A percentile compares a stretch with the other conserved stretches of the same genome.
Evolutionary conservation across 139 green algal genomes (phyloP).

Genomic region (Dunaliella primolecta): DNA sequence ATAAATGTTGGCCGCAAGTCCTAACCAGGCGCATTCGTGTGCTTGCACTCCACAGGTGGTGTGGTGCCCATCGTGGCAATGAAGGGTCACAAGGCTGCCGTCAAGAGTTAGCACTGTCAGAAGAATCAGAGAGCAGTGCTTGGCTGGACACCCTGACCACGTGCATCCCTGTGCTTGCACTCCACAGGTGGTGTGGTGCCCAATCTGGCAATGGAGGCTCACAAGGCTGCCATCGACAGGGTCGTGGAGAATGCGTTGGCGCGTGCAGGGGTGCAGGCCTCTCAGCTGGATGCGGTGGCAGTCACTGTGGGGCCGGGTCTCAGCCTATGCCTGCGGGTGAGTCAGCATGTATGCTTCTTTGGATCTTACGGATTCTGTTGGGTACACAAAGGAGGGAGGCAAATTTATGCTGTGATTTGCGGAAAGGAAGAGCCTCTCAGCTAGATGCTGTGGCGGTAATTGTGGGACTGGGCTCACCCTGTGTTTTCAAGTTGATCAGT

Average conservation of each 20-base stretch:
- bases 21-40: too few species aligned
- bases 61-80: constrained; percentile 91
- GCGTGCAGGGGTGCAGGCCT: constrained; percentile 41
- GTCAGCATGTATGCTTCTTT: too few species aligned
- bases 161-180: neutral
- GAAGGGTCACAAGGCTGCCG: constrained; percentile 84
- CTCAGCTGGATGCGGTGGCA: constrained; percentile 77
- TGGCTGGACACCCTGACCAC: too few species aligned
- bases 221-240: constrained; percentile 86
- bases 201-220: constrained; percentile 82
- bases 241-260: constrained; percentile 73
- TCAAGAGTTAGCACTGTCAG: too few species aligned
- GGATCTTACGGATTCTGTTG: neutral
- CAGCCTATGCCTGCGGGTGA: constrained; percentile 81
- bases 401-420: neutral
- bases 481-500: constrained; percentile 40
- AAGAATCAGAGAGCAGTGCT: too few species aligned
- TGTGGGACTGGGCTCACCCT: constrained; percentile 78
- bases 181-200: constrained; percentile 88
- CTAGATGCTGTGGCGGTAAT: constrained; percentile 81
- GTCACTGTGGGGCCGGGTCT: constrained; percentile 95
- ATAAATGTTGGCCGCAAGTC: too few species aligned
- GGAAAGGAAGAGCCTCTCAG: neutral
- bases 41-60: constrained; percentile 52
- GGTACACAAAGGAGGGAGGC: too few species aligned